Evolutionary conservation across 805 yeast species (phyloP), one percentile per base, ranked within the genome.

Genomic region (Metschnikowia dekortorum): DNA sequence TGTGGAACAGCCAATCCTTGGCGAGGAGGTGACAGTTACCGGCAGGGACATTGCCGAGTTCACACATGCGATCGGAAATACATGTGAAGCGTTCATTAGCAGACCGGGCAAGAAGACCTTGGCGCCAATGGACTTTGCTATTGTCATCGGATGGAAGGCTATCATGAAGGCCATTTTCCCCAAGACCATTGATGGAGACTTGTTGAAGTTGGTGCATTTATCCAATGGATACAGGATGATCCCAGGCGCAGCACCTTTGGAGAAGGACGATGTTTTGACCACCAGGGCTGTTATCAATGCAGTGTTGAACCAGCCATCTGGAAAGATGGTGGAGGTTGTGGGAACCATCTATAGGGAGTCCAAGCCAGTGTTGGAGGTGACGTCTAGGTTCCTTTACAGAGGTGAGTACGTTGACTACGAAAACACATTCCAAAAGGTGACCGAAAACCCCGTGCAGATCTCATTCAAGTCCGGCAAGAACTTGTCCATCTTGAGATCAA

Each of bases 121-220:
- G 61, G 99, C 98, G 44, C 99, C 99, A 64, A 92, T 94, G 98
- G 99, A 94, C 76, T 94, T 91, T 66, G 98, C 99, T 45, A 94
- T 94, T 69, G 97, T 94, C 51, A 82, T 91, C 61, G 98, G 99
- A 42, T 94, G 99, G 99, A 87, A 86, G 75, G 95, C 97, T 46
- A 92, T 94, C 67, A 92, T 94, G 76, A 89, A 87, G 76, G 91
- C 97, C n/a, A 88, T 94, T 61, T 94, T 94, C 94, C 99, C 99
- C 49, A 82, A 82, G 67, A 83, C 85, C 55, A 95, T 94, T 62
- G 98, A 95, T 68, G 99, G 99, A 72, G 99, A 94, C 69, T 79
- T 94, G 65, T 79, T 94, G 74, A 87, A 85, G 68, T 80, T 94
- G 64, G 99, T 94, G 50, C 99, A 94, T 70, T 77, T 94, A 71